Base-by-base conservation (phyloP, 495 filamentous ascomycete species). In the Neurospora discreta region DNA sequence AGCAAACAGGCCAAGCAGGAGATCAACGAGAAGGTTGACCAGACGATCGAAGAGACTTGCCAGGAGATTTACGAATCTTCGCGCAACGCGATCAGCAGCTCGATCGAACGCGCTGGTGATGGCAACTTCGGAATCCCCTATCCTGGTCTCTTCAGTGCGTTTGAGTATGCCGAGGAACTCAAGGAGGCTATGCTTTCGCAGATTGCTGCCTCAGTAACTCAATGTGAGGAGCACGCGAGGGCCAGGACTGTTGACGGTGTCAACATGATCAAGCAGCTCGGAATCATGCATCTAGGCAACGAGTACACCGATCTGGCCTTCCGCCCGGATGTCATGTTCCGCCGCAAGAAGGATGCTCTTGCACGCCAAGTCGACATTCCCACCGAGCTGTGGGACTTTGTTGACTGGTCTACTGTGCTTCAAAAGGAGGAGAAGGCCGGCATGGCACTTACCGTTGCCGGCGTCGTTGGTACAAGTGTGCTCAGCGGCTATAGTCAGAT, bases 341-440 rank as follows among this genome's bases (percentile, higher is more conserved):
- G 89, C 68, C 88, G 90, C 72, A 90, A 90, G 77, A 88, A 89
- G 70, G 92, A 98, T 78, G 86, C 89, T 7, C 81, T 97, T 23
- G 96, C 91, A 9, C 87, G 92, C 73, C 89, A 95, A 77, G 89
- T 99, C 23, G 90, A 97, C 74, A 88, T 95, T 20, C 89, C 97
- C 69, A 89, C 95, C 23, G 94, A 98, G 74, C 71, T 97, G 0
- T 91, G 87, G 86, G 95, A 99, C 80, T 97, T 99, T 83, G 93
- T 98, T 78, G 96, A 99, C 79, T 83, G 94, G 76, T 84, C 86
- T 40, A 90, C 88, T 13, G 83, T 97, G 11, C 89, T 95, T 84
- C 93, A 98, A 76, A 86, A 89, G 68, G 94, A 99, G 78, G 96
- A 99, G 84, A 98, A 98, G 83, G 83, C 93, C 38, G 89, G 95